Conservation (phyloP, 148 eudicot genomes). For the Spergularia marina region DNA sequence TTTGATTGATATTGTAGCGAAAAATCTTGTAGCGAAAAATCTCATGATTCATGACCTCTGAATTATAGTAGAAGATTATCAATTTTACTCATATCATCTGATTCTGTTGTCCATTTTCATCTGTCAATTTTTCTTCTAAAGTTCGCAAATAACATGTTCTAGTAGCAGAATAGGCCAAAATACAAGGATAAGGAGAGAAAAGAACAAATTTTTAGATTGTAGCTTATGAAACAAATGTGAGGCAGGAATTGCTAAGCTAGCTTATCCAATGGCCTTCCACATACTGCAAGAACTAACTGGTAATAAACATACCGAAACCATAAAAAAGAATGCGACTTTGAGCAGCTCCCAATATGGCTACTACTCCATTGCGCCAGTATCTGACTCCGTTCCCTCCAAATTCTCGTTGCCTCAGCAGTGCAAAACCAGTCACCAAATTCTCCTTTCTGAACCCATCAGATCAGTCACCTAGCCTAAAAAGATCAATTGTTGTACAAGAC, state of each 20-base stretch:
- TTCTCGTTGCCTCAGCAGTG: slow-evolving; percentile 33
- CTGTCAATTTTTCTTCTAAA: neutral
- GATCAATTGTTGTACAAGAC: slow-evolving; percentile 25
- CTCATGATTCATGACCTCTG: neutral
- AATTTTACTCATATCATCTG: neutral
- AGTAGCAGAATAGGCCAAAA: too few species aligned
- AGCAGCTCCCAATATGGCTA: slow-evolving; percentile 38
- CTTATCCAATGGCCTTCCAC: slow-evolving; percentile 27
- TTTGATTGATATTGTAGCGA: neutral
- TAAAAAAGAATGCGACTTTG: neutral
- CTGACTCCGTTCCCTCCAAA: slow-evolving; percentile 38
- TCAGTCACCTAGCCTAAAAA: slow-evolving; percentile 25
- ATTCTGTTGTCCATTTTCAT: neutral
- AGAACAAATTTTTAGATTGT: neutral
- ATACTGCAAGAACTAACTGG: neutral
- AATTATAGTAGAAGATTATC: neutral
- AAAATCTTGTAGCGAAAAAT: neutral
- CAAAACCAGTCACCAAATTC: slow-evolving; percentile 30
- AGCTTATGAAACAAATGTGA: slow-evolving; percentile 3
- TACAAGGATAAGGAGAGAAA: neutral
- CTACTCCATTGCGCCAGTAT: slow-evolving; percentile 61
- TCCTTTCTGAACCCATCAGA: slow-evolving; percentile 29
- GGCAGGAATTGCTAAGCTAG: slow-evolving; percentile 1
- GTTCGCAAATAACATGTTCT: too few species aligned
- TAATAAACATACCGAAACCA: neutral